These are phyloP conservation scores for Sporisorium scitamineum DNA, from an alignment of 1,284 basidiomycete genomes.

Conservation along the genomic window DNA sequence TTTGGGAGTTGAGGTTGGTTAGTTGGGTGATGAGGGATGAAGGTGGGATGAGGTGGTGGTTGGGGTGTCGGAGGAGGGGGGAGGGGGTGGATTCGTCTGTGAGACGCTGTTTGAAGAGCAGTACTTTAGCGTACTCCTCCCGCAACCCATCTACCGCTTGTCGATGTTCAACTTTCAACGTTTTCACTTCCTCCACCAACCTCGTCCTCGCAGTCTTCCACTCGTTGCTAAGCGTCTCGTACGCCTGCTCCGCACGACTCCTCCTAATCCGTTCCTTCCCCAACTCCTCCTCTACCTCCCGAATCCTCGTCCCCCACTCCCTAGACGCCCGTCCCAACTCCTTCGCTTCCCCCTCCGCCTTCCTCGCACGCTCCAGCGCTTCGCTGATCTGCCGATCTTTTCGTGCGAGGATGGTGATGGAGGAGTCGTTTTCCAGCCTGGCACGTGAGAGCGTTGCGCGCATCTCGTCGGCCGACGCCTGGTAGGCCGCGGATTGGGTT, in stretches of 20 bases:
- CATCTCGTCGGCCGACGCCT: conserved; percentile 84
- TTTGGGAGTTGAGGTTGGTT: not conserved
- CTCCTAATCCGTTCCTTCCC: conserved; percentile 52
- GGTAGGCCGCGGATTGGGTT: conserved; percentile 78
- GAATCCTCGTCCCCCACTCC: conserved; percentile 63
- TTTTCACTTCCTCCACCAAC: conserved; percentile 47
- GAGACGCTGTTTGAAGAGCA: conserved; percentile 26
- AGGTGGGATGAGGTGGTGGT: not conserved
- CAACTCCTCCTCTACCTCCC: conserved; percentile 56
- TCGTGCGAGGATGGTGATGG: conserved; percentile 84
- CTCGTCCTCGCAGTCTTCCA: conserved; percentile 53
- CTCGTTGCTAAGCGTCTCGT: conserved; percentile 44
- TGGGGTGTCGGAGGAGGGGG: not conserved
- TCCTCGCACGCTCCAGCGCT: conserved; percentile 63
- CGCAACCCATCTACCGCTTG: conserved; percentile 18
- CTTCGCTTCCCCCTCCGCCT: conserved; percentile 64
- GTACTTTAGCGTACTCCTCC: conserved; percentile 25
- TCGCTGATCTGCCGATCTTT: conserved; percentile 87
- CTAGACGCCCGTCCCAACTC: conserved; percentile 59
- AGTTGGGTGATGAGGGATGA: conserved; percentile 13
- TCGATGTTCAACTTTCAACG: conserved; percentile 16
- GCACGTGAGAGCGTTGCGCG: conserved; percentile 84
- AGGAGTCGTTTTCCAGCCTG: conserved; percentile 82
- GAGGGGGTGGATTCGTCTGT: conserved; percentile 10
- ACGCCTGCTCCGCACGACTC: conserved; percentile 49